phyloP scores from a whole-genome alignment of 208 protist genomes.

The Acanthamoeba triangularis region DNA sequence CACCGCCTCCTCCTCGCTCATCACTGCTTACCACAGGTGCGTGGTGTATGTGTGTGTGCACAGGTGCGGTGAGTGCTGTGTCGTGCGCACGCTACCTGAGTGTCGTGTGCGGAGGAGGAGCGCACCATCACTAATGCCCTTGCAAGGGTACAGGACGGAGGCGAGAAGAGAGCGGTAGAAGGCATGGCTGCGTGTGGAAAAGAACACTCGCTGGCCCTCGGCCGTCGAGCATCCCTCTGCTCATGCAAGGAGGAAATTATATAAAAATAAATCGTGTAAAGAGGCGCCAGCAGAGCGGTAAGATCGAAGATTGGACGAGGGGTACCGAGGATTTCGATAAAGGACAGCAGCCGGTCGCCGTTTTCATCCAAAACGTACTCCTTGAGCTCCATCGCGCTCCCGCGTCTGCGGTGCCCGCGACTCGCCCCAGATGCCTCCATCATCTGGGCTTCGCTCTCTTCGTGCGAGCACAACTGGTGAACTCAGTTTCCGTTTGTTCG shows the following conservation, averaged over 20 bases:
- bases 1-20: slow-evolving; percentile 58
- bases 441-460: no score
- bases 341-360: background rate
- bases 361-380: background rate
- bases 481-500: no score
- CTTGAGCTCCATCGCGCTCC: slow-evolving; percentile 16
- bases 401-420: background rate
- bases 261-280: background rate
- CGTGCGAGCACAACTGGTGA: no score
- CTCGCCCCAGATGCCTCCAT: background rate
- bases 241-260: background rate
- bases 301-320: background rate
- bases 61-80: no score
- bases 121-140: background rate
- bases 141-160: background rate
- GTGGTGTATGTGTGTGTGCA: background rate
- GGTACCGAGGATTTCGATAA: slow-evolving; percentile 2
- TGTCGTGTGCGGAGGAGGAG: background rate
- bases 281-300: no score
- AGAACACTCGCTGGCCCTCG: slow-evolving; percentile 5
- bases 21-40: background rate
- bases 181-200: background rate
- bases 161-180: background rate
- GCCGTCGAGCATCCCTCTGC: background rate
- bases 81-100: no score